Evolutionary conservation across 2,329 filamentous ascomycete genomes (phyloP), one percentile per base, ranked within the genome.

Genomic region (Penicillium sclerotiorum): DNA sequence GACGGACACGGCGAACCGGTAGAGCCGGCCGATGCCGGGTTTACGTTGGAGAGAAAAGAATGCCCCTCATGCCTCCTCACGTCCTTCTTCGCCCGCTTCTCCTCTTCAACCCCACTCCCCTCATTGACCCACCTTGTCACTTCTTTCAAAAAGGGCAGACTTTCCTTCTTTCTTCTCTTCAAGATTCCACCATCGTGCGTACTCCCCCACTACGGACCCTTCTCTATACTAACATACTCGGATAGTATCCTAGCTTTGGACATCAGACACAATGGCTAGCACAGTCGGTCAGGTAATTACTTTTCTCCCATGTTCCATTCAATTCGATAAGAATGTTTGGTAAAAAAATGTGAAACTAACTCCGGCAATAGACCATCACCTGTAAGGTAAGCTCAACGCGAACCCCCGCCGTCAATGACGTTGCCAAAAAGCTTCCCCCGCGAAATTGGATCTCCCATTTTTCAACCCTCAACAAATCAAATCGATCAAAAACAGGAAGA

Each of bases 291-390:
- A 81, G 76, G 77, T 79, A 65, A 60, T 63, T 52, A 25, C 22
- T 23, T 8, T 15, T 22, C 20, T n/a, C 11, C n/a, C 20, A 20
- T 40, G 6, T 15, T 21, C 25, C 20, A 6, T 11, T 45, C 4
- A 23, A 12, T 5, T 8, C 6, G 5, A 27, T 8, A 20, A 7
- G 30, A 20, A 11, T 25, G 13, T 23, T 30, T 17, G 11, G 4
- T n/a, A 18, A 12, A 9, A n/a, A 23, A 28, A 18, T 17, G 13
- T 30, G 17, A 21, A 27, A 28, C 37, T 52, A 30, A 46, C 13
- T 17, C 8, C 8, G 32, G 12, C 23, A 15, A 22, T 27, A 96
- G 90, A 90, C 89, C 65, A 96, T 96, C 71, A 95, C 87, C 66
- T 96, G 92, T 84, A 93, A 94, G 77, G 80, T 82, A 70, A 33